A percentile compares a stretch with the other conserved stretches of the same genome.
Conservation (phyloP, 352 stramenopile species). For the Globisporangium middletonii region DNA sequence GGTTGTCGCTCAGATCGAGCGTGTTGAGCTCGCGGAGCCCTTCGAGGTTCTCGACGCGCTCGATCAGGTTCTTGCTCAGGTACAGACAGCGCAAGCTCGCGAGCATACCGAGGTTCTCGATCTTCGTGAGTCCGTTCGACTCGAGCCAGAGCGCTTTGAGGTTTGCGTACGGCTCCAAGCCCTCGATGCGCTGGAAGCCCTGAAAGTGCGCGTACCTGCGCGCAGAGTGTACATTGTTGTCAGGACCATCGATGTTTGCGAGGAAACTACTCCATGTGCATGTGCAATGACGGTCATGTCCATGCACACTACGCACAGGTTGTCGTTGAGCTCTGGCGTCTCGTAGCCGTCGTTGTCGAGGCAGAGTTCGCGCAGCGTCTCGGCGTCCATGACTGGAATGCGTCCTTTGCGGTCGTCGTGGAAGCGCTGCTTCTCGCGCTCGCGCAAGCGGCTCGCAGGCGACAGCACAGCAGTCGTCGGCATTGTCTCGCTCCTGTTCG, state of each 20-base stretch:
- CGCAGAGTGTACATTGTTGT: slow-evolving; percentile 17
- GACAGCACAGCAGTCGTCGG: slow-evolving; percentile 32
- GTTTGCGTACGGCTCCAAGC: slow-evolving; percentile 90
- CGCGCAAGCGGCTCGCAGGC: slow-evolving; percentile 48
- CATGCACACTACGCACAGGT: slow-evolving; percentile 26
- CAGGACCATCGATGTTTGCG: not conserved
- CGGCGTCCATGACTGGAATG: slow-evolving; percentile 85
- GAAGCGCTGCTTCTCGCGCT: slow-evolving; percentile 68
- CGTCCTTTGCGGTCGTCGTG: slow-evolving; percentile 52
- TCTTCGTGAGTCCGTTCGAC: slow-evolving; percentile 88
- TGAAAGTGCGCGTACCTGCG: slow-evolving; percentile 90
- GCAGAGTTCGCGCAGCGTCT: slow-evolving; percentile 78
- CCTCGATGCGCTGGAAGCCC: slow-evolving; percentile 92
- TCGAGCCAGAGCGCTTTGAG: slow-evolving; percentile 95
- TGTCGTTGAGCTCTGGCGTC: slow-evolving; percentile 78
- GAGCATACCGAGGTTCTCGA: slow-evolving; percentile 76
- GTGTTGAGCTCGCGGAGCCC: slow-evolving; percentile 79
- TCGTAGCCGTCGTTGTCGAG: slow-evolving; percentile 92
- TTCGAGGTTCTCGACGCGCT: slow-evolving; percentile 63
- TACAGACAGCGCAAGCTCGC: slow-evolving; percentile 90
- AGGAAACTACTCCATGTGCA: not conserved
- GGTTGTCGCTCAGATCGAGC: slow-evolving; percentile 91
- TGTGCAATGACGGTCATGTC: no score
- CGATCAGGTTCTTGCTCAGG: slow-evolving; percentile 91
- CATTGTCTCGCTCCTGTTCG: slow-evolving; percentile 17